phyloP scores from a whole-genome alignment of 139 green algal genomes.

The Chlorella sp. region DNA sequence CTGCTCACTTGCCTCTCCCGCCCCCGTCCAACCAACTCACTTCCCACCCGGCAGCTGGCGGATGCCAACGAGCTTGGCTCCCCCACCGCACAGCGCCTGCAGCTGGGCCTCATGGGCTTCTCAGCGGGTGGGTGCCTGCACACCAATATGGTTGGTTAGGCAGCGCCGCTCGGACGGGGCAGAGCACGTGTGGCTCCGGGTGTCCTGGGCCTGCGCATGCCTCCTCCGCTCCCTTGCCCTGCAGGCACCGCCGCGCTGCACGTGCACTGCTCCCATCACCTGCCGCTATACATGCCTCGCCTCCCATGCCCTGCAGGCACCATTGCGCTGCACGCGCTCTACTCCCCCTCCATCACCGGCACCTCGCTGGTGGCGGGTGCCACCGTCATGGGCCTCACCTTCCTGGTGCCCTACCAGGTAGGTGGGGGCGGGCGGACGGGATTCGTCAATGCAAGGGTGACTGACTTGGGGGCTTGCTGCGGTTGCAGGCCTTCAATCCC shows the following conservation, averaged over 20 bases:
- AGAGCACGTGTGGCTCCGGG: neutral
- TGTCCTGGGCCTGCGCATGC: no score
- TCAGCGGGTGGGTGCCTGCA: conserved; percentile 6
- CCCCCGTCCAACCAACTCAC: no score
- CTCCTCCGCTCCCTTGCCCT: neutral
- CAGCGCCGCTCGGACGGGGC: no score
- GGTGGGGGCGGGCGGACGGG: neutral
- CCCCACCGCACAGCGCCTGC: conserved; percentile 34
- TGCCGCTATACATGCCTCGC: neutral
- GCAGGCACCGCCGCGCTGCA: neutral
- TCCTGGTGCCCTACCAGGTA: conserved; percentile 21
- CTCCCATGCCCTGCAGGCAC: neutral
- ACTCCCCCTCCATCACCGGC: conserved; percentile 30
- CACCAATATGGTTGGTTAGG: no score
- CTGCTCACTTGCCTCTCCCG: no score
- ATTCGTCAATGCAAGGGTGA: no score
- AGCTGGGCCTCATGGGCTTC: conserved; percentile 44
- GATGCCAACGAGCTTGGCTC: conserved; percentile 15
- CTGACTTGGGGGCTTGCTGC: no score
- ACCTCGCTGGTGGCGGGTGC: conserved; percentile 23
- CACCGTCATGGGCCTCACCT: conserved; percentile 34
- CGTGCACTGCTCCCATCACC: neutral
- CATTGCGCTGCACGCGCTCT: conserved; percentile 30
- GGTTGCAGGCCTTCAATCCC: no score
- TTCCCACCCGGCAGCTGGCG: neutral